A percentile compares a stretch with the other conserved stretches of the same genome.
Conservation (phyloP, 352 stramenopile species). For the Aphanomyces stellatus region DNA sequence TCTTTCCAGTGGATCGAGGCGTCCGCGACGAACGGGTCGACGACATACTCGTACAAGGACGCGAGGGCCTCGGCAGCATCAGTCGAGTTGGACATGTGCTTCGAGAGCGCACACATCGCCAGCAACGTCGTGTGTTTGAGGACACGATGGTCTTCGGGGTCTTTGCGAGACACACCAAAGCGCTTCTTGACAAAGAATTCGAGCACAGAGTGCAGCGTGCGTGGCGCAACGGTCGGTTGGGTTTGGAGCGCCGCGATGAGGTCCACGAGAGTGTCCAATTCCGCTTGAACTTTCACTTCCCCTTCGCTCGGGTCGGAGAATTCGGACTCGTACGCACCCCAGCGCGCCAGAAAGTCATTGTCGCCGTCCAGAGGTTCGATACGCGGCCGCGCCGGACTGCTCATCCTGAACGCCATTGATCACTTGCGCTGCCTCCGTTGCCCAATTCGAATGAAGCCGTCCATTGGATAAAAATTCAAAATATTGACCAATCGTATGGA, state of each 20-base stretch:
- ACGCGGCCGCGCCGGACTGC: not conserved
- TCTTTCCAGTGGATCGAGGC: not conserved
- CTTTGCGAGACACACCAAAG: not conserved
- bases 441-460: not conserved
- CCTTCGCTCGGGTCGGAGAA: not conserved
- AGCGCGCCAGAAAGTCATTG: not conserved
- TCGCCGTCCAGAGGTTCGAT: not conserved
- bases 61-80: slow-evolving; percentile 8
- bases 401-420: not conserved
- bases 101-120: not conserved
- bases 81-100: not conserved
- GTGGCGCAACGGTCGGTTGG: not conserved
- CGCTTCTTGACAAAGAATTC: slow-evolving; percentile 6
- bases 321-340: not conserved
- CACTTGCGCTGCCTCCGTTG: not conserved
- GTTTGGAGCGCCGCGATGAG: not conserved
- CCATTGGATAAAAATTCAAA: not conserved
- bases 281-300: not conserved
- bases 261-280: not conserved
- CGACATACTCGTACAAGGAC: slow-evolving; percentile 11
- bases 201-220: not conserved
- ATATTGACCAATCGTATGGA: not conserved
- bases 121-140: not conserved
- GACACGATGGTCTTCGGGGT: not conserved
- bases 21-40: not conserved